These are phyloP conservation scores for Paraconiothyrium sp. DNA, from an alignment of 2,329 filamentous ascomycete genomes.

Conservation along the genomic window DNA sequence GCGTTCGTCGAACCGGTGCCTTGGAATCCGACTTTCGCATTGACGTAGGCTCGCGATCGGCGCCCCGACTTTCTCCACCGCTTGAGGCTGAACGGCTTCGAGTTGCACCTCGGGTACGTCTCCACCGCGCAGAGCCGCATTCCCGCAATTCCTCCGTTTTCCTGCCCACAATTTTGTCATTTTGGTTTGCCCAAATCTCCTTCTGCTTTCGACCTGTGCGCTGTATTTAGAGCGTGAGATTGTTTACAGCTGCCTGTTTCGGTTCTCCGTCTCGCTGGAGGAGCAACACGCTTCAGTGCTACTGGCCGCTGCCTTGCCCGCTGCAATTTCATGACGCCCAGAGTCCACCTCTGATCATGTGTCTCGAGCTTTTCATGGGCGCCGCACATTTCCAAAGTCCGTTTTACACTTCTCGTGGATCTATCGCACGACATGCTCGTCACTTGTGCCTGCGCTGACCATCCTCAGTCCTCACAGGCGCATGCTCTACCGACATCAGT, in stretches of 20 bases:
- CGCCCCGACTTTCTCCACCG: constrained; percentile 42
- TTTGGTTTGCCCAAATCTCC: constrained; percentile 18
- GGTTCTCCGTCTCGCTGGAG: constrained; percentile 23
- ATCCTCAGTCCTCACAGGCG: constrained; percentile 3
- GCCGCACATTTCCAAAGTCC: constrained; percentile 3
- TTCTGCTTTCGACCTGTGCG: constrained; percentile 7
- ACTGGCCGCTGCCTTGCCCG: constrained; percentile 26
- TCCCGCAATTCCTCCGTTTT: constrained; percentile 13
- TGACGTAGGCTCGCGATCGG: constrained; percentile 42
- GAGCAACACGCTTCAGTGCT: constrained; percentile 11
- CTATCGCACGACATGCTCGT: background rate
- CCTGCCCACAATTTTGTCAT: constrained; percentile 20
- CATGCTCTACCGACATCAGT: constrained; percentile 8
- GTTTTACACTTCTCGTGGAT: background rate
- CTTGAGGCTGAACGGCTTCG: constrained; percentile 48
- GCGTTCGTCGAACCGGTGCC: constrained; percentile 32
- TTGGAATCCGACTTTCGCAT: constrained; percentile 20
- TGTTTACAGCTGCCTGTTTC: constrained; percentile 25
- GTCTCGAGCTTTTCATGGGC: constrained; percentile 17
- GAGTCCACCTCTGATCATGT: constrained; percentile 20
- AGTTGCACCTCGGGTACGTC: constrained; percentile 52
- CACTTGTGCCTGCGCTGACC: constrained; percentile 10
- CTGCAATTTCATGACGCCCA: constrained; percentile 18
- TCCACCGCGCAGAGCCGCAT: constrained; percentile 47
- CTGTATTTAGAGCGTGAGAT: constrained; percentile 7